Base-by-base conservation (phyloP, 108 stramenopile genomes). In the Skeletonema marinoi region DNA sequence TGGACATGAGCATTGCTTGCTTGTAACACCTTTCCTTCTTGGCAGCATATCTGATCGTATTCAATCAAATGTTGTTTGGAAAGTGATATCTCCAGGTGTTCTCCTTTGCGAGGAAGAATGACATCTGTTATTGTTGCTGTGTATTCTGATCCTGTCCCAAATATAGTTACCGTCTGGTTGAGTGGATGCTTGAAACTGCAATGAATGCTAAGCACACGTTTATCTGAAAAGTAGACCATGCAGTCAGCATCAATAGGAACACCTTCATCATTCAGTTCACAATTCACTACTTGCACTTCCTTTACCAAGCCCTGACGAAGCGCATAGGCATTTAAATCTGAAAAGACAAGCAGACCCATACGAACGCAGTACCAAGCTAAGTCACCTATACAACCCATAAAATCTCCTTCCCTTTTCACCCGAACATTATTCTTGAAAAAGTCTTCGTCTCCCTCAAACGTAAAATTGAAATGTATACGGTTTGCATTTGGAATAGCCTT, bases 331-430 rank as follows among this genome's bases (percentile, higher is more conserved):
- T 19, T 21, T 4, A 63, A 21, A 21, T 63, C 62, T 36, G 25
- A 63, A 59, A 88, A 88, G 31, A 92, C 73, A 32, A 92, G 77
- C 9, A 80, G 51, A 4, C 80, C 78, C 63, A 88, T 74, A 8
- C 88, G 69, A 6, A 82, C 76, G 65, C 87, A 89, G 62, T 77
- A 91, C 69, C 91, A 78, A 1, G 83, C 88, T 35, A 89, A 64
- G 36, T 85, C 81, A 14, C 91, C 87, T 68, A 92, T 89, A 50
- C 87, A 85, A n/a, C 91, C 88, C 58, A 88, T 60, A 44, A 75
- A 77, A 29, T 84, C 84, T 41, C 64, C 59, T 32, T 84, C 69
- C 19, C 81, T 78, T 17, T 89, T 86, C n/a, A 78, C 38, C 38
- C 86, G 71, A 12, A 80, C 78, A 7, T 88, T 80, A 16, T 88